phyloP scores from a whole-genome alignment of 345 rosid genomes.

The Boechera divaricarpa region DNA sequence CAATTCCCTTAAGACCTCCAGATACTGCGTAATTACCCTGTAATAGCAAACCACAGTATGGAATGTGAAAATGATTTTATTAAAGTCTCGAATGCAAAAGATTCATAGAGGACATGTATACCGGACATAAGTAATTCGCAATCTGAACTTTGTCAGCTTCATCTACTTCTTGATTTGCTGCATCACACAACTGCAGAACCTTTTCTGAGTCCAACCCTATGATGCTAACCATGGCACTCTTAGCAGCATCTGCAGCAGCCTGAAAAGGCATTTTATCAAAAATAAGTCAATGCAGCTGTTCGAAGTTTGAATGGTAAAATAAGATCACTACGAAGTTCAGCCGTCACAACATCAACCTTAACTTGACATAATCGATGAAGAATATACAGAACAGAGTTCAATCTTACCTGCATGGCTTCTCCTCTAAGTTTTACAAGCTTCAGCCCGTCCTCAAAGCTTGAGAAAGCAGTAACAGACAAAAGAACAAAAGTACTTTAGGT shows the following conservation, averaged over 20 bases:
- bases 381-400: background rate
- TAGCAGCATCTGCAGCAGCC: constrained; percentile 98
- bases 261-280: constrained; percentile 35
- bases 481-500: constrained; percentile 14
- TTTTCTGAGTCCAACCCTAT: constrained; percentile 87
- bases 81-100: constrained; percentile 30
- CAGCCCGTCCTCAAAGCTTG: constrained; percentile 96
- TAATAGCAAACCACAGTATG: constrained; percentile 6
- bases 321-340: background rate
- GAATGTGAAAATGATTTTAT: background rate
- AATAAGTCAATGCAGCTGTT: constrained; percentile 29
- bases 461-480: constrained; percentile 28
- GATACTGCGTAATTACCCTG: constrained; percentile 98
- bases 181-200: constrained; percentile 88
- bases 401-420: constrained; percentile 93
- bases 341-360: background rate
- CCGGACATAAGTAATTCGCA: constrained; percentile 68
- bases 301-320: constrained; percentile 13
- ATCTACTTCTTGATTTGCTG: constrained; percentile 91
- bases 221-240: constrained; percentile 95
- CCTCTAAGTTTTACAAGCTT: constrained; percentile 95
- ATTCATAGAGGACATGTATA: constrained; percentile 40
- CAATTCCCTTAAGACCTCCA: constrained; percentile 92
- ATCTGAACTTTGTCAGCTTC: constrained; percentile 85
- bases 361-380: constrained; percentile 5